Conservation (phyloP, 768 basidiomycete species). For the Crepidotus variabilis region DNA sequence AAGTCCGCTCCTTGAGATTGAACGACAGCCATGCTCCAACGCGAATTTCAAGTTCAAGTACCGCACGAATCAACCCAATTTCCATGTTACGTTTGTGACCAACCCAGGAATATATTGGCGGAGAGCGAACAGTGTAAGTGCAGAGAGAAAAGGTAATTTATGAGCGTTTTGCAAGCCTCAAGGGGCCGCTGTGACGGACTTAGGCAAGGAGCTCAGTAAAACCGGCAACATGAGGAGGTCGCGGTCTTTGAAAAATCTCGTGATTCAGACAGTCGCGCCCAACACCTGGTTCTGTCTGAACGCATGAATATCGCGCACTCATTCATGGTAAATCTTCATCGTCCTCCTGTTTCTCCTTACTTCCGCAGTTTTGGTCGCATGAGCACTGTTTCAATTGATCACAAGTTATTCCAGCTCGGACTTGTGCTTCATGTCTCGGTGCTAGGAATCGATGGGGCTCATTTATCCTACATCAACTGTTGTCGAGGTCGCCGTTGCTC, state of each 20-base stretch:
- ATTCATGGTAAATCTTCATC: no score
- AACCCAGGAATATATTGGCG: no score
- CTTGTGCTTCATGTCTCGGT: no score
- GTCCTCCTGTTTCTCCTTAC: background rate
- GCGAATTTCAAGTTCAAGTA: background rate
- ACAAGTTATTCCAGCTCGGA: no score
- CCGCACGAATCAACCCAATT: background rate
- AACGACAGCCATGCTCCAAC: background rate
- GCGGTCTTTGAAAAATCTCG: constrained; percentile 4
- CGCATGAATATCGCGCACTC: no score
- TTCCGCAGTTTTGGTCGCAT: background rate
- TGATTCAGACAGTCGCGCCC: background rate
- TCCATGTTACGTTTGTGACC: no score
- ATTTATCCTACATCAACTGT: background rate
- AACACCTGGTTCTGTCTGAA: no score
- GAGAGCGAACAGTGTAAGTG: background rate
- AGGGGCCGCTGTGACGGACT: no score
- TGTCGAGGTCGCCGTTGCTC: constrained; percentile 1
- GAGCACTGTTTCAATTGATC: background rate
- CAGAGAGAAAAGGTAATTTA: background rate
- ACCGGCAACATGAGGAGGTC: background rate
- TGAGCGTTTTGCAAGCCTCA: no score
- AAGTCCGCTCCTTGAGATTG: background rate
- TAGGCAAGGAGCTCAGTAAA: background rate
- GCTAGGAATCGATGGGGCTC: background rate